These are phyloP conservation scores for Zea mays DNA, from an alignment of 176 grass and related monocot genomes.

Conservation along the genomic window DNA sequence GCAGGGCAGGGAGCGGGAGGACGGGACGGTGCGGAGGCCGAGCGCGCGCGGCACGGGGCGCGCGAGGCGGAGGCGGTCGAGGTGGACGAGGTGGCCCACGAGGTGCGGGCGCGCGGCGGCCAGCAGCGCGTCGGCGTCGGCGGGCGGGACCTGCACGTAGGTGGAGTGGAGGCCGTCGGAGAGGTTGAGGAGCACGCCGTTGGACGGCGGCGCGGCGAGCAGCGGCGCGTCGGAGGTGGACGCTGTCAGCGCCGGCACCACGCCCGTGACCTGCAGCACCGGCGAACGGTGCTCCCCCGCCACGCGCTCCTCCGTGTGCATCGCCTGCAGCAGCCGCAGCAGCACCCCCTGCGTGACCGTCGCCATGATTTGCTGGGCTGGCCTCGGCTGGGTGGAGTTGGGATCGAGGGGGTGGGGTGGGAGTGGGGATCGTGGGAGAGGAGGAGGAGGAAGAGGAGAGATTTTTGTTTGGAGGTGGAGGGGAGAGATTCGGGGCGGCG, in stretches of 20 bases:
- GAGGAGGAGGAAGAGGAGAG: not conserved
- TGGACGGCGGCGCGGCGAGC: constrained; percentile 63
- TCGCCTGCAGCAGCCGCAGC: constrained; percentile 71
- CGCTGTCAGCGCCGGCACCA: constrained; percentile 75
- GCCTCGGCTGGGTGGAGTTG: not conserved
- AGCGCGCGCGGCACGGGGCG: constrained; percentile 67
- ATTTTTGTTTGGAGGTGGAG: not conserved
- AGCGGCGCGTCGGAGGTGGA: constrained; percentile 62
- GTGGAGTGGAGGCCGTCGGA: constrained; percentile 83
- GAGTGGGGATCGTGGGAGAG: not conserved
- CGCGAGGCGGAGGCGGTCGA: constrained; percentile 74
- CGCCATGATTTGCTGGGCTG: constrained; percentile 46
- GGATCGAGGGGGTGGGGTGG: not conserved
- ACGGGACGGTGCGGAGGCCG: constrained; percentile 65
- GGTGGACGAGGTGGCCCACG: constrained; percentile 85
- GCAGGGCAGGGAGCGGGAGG: constrained; percentile 52
- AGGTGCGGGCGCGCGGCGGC: constrained; percentile 63
- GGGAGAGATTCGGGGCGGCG: not conserved
- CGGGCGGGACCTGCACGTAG: constrained; percentile 62
- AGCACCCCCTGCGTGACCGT: constrained; percentile 68
- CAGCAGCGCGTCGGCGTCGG: constrained; percentile 71
- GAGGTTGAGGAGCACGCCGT: constrained; percentile 86
- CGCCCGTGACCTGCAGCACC: constrained; percentile 73
- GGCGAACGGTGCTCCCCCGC: constrained; percentile 76
- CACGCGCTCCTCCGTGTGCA: constrained; percentile 69